Conservation (phyloP, 73 alveolate species). For the Symbiodinium natans region DNA sequence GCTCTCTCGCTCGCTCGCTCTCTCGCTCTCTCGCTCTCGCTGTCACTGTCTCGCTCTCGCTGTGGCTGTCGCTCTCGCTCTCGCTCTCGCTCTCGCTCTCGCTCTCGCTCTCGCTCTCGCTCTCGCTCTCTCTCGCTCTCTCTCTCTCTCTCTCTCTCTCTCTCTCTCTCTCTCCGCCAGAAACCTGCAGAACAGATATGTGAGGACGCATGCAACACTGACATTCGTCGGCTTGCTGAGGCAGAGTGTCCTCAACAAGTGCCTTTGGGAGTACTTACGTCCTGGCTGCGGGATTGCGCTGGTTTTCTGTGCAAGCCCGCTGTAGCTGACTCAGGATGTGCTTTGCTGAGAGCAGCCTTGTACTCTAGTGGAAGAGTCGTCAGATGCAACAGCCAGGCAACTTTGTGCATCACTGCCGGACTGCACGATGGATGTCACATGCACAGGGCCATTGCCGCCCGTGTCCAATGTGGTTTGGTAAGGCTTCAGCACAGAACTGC, state of each 20-base stretch:
- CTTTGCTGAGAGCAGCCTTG: background rate
- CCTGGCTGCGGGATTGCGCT: conserved; percentile 93
- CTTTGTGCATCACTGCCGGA: background rate
- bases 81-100: background rate
- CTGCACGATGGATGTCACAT: background rate
- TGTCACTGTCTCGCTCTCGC: background rate
- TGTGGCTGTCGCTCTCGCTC: background rate
- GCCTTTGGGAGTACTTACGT: conserved; percentile 89
- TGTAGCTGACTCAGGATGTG: background rate
- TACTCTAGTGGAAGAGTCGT: too few relatives aligned
- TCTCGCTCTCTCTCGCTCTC: too few relatives aligned
- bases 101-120: background rate
- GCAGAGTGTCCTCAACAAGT: conserved; percentile 90
- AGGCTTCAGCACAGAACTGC: conserved; percentile 83
- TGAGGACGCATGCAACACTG: background rate
- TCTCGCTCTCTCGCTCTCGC: background rate
- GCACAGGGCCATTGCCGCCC: background rate
- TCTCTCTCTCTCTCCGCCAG: background rate
- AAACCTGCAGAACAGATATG: background rate
- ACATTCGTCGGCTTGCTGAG: too few relatives aligned
- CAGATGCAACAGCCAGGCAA: background rate
- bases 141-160: background rate
- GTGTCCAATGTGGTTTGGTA: background rate
- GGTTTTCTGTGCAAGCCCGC: conserved; percentile 81
- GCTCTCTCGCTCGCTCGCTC: too few relatives aligned